phyloP scores from a whole-genome alignment of 2,329 filamentous ascomycete species.

The Ciborinia camelliae region DNA sequence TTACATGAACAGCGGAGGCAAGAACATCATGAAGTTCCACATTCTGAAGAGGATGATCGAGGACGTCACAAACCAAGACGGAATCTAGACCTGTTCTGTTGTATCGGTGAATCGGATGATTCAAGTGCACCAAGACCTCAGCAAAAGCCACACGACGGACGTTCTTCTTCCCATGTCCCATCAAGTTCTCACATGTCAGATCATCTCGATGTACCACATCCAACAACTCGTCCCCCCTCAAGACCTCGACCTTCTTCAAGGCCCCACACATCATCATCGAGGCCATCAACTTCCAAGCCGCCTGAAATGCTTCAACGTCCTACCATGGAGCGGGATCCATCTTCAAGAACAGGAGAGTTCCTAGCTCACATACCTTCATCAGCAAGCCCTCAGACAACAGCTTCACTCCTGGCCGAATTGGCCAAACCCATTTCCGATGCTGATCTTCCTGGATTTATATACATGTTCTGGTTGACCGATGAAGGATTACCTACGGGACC shows the following conservation, averaged over 20 bases:
- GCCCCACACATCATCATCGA: conserved; percentile 21
- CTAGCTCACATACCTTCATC: conserved; percentile 67
- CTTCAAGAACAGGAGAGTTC: conserved; percentile 44
- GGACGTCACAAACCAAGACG: conserved; percentile 26
- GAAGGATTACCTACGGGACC: conserved; percentile 52
- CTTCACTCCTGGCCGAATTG: conserved; percentile 72
- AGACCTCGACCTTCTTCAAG: background rate
- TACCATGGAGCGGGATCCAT: conserved; percentile 31
- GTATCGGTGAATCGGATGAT: conserved; percentile 33
- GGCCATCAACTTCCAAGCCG: conserved; percentile 11
- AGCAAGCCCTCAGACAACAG: conserved; percentile 64
- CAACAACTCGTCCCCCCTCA: conserved; percentile 18
- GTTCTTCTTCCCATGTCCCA: conserved; percentile 23
- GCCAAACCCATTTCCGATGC: conserved; percentile 67
- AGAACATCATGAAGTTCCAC: background rate
- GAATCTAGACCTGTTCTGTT: conserved; percentile 32
- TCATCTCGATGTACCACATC: conserved; percentile 15
- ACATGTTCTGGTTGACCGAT: conserved; percentile 96
- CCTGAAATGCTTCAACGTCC: conserved; percentile 29
- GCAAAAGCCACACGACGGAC: conserved; percentile 19
- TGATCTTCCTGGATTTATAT: conserved; percentile 89
- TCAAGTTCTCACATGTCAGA: background rate
- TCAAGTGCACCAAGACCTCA: conserved; percentile 30
- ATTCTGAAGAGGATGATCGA: conserved; percentile 1
- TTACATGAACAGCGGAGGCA: background rate